Evolutionary conservation across 495 filamentous ascomycete genomes (phyloP).

Genomic region (Hypoxylon rickii): DNA sequence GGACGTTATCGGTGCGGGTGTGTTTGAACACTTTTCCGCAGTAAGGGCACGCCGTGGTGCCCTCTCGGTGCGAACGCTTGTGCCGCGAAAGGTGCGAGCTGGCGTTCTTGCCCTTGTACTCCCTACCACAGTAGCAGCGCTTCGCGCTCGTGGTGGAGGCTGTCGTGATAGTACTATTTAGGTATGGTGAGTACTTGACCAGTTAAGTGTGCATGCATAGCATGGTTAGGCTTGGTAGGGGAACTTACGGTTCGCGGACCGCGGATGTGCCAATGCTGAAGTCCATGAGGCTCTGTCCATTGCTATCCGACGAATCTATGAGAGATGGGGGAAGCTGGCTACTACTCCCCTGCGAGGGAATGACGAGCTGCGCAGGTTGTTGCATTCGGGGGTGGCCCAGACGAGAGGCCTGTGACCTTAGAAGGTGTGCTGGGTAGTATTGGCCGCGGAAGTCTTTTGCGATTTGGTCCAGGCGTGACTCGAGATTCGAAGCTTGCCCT

Average conservation of each 20-base stretch:
- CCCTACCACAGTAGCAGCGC: conserved; percentile 3
- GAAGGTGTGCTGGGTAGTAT: conserved; percentile 7
- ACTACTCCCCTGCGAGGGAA: conserved; percentile 2
- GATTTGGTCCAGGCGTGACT: conserved; percentile 2
- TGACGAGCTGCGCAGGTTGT: background rate
- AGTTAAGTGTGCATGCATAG: background rate
- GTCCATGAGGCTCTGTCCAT: background rate
- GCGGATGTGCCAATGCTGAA: conserved; percentile 1
- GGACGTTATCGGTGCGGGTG: conserved; percentile 24
- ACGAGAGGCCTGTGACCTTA: background rate
- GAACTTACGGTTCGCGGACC: background rate
- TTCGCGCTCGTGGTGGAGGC: background rate
- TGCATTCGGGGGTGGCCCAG: background rate
- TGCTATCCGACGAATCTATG: conserved; percentile 1
- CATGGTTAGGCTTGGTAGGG: background rate
- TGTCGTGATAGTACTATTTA: background rate
- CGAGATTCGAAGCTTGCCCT: background rate
- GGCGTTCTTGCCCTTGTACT: conserved; percentile 3
- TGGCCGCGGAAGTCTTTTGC: background rate
- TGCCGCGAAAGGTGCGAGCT: conserved; percentile 27
- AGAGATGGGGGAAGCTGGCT: conserved; percentile 6
- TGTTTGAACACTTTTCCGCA: conserved; percentile 14
- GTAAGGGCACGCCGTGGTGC: background rate
- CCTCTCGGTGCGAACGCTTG: conserved; percentile 2
- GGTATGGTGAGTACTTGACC: conserved; percentile 3